Conservation (phyloP, 495 filamentous ascomycete species). For the Geopyxis carbonaria region DNA sequence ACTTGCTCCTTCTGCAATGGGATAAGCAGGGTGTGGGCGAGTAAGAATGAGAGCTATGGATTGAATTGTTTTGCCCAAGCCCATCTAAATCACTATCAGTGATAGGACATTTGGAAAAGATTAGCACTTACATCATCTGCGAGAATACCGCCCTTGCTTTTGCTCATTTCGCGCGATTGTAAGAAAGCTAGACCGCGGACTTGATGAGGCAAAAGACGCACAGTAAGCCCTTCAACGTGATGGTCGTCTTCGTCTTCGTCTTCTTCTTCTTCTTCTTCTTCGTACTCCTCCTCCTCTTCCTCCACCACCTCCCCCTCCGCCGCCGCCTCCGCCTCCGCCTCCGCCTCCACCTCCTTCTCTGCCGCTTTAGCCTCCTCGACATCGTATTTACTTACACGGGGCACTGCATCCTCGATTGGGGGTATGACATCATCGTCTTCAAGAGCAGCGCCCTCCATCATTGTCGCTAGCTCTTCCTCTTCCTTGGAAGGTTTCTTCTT, state of each 20-base stretch:
- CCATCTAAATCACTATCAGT: conserved; percentile 36
- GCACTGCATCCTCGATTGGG: not conserved
- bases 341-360: conserved; percentile 1
- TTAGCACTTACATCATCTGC: conserved; percentile 48
- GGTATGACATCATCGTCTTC: conserved; percentile 9
- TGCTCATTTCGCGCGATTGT: conserved; percentile 69
- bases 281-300: conserved; percentile 24
- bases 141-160: conserved; percentile 65
- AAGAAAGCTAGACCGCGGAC: conserved; percentile 88
- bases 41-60: conserved; percentile 65
- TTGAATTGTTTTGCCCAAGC: conserved; percentile 70
- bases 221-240: conserved; percentile 64
- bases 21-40: conserved; percentile 51
- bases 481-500: conserved; percentile 53
- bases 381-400: not conserved
- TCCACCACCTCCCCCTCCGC: conserved; percentile 1
- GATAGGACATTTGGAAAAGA: not conserved
- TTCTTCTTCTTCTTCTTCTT: conserved; percentile 27
- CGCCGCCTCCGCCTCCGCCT: not conserved
- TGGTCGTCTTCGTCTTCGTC: conserved; percentile 57
- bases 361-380: not conserved
- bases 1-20: conserved; percentile 28
- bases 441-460: conserved; percentile 31
- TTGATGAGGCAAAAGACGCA: conserved; percentile 80
- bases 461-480: conserved; percentile 65